Evolutionary conservation across 352 stramenopile species (phyloP), one percentile per base, ranked within the genome.

Genomic region (Halophytophthora batemanensis): DNA sequence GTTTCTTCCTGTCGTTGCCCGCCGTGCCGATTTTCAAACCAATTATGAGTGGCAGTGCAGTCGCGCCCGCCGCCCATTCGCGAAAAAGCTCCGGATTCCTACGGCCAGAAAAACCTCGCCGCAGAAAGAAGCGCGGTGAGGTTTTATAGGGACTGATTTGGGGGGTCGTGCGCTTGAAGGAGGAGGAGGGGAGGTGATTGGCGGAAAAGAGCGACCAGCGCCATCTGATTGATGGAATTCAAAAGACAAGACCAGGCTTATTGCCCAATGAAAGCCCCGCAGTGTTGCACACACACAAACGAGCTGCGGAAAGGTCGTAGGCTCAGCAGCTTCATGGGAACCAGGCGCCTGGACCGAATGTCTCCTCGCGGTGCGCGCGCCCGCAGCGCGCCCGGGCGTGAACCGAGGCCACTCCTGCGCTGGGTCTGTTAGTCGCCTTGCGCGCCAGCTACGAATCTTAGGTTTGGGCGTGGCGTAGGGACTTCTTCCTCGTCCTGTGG

Each of bases 1-100:
- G 73, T 86, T 86, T 86, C 72, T 76, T 80, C 75, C 75, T 86
- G 51, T 86, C 72, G 72, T 77, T 66, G 67, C 28, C 50, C 69
- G 54, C 59, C 58, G 55, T 68, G 37, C 47, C 45, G 53, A 78
- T 78, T 86, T 74, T 80, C 69, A 83, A 82, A 81, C 69, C 69
- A 79, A 76, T 79, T 68, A 70, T 77, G 64, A 58, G 53, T 61
- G 64, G 59, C 54, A 70, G 60, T 53, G 46, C 45, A 18, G 23
- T 14, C 18, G 42, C 43, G 43, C 43, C 41, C 42, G 50, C 39
- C 50, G 31, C 59, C 40, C 41, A 76, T 76, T 76, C 66, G 66
- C 41, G 60, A 57, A 67, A 74, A 74, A 74, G n/a, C n/a, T n/a
- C n/a, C n/a, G n/a, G n/a, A n/a, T n/a, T n/a, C n/a, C n/a, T n/a